phyloP scores from a whole-genome alignment of 768 basidiomycete genomes.

The Exidia glandulosa region DNA sequence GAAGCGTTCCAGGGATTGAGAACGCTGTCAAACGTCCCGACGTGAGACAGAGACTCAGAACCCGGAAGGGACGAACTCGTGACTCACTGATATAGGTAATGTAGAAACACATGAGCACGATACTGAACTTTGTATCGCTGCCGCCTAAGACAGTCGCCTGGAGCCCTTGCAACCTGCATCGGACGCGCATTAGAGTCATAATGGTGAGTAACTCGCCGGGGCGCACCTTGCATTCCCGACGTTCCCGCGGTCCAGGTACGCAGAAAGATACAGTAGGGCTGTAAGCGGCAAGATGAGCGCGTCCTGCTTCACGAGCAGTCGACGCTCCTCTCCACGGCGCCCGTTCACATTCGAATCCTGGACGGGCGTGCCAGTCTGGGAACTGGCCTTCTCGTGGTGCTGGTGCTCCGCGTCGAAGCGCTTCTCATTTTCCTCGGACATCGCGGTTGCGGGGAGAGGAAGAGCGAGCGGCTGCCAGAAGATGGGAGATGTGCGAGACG shows the following conservation, averaged over 20 bases:
- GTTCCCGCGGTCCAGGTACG: conserved; percentile 29
- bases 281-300: conserved; percentile 26
- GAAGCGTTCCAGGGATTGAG: conserved; percentile 27
- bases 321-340: too few relatives aligned
- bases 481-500: too few relatives aligned
- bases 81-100: conserved; percentile 18
- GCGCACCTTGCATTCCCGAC: conserved; percentile 18
- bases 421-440: too few relatives aligned
- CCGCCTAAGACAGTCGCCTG: conserved; percentile 17
- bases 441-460: too few relatives aligned
- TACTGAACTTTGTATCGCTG: conserved; percentile 19
- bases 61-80: background rate
- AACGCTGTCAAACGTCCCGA: conserved; percentile 4
- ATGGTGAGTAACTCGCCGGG: background rate
- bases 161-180: conserved; percentile 18
- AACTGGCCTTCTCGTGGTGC: too few relatives aligned
- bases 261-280: conserved; percentile 24
- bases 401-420: too few relatives aligned
- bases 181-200: background rate
- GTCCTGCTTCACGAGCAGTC: conserved; percentile 11
- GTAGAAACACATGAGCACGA: conserved; percentile 15
- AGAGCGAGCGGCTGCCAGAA: too few relatives aligned
- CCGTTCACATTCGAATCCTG: too few relatives aligned
- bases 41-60: background rate
- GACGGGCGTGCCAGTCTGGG: too few relatives aligned